A percentile compares a stretch with the other conserved stretches of the same genome.
These are phyloP conservation scores for Alternaria triticina DNA, from an alignment of 2,329 filamentous ascomycete genomes.

Conservation along the genomic window DNA sequence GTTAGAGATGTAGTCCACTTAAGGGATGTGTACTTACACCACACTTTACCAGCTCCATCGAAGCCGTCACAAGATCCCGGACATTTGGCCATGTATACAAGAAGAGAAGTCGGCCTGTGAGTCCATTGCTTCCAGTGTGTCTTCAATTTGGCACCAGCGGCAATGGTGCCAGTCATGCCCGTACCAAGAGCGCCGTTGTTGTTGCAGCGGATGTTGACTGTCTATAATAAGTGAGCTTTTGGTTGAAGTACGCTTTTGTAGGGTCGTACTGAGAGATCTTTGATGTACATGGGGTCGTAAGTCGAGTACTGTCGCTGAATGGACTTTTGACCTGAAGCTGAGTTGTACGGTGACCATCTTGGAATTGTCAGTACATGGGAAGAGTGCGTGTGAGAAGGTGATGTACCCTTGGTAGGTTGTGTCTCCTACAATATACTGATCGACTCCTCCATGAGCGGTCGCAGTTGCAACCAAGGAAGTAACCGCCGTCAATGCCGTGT, in stretches of 20 bases:
- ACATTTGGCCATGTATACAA: constrained; percentile 62
- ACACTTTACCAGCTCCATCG: constrained; percentile 58
- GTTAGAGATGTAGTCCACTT: constrained; percentile 24
- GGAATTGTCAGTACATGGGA: background rate
- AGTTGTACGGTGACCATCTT: constrained; percentile 41
- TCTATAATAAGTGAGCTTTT: constrained; percentile 18
- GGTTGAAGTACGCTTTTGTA: background rate
- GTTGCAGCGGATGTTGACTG: constrained; percentile 42
- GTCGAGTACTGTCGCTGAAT: constrained; percentile 39
- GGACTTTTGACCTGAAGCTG: constrained; percentile 29
- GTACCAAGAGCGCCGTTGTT: constrained; percentile 36
- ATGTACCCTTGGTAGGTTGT: constrained; percentile 34
- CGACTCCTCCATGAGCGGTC: constrained; percentile 38
- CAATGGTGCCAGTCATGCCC: constrained; percentile 52
- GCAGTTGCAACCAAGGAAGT: constrained; percentile 29
- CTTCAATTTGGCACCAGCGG: constrained; percentile 57
- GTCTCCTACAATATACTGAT: constrained; percentile 31
- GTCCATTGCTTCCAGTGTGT: constrained; percentile 64
- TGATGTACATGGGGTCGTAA: constrained; percentile 35
- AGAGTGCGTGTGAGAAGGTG: background rate
- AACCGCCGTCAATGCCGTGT: constrained; percentile 18
- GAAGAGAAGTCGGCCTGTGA: constrained; percentile 61
- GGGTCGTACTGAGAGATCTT: constrained; percentile 31
- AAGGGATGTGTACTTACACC: constrained; percentile 38
- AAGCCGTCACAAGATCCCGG: constrained; percentile 55